Conservation (phyloP, 2,329 filamentous ascomycete genomes). For the Hypoxylon sp. region DNA sequence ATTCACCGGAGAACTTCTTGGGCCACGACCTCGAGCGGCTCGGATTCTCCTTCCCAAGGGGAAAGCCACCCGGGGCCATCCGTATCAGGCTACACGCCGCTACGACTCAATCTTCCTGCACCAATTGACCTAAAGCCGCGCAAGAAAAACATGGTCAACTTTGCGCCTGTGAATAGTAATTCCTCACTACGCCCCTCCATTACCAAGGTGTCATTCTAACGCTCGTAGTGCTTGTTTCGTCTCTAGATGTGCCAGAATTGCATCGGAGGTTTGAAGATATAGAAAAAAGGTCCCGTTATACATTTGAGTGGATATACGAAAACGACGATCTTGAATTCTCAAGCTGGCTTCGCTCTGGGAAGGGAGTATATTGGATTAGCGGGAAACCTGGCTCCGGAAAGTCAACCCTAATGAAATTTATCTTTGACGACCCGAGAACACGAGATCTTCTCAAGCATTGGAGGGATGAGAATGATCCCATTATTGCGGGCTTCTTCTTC, state of each 20-base stretch:
- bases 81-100: background rate
- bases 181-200: background rate
- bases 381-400: slow-evolving; percentile 7
- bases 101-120: background rate
- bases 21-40: background rate
- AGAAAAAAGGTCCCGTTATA: background rate
- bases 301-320: slow-evolving; percentile 14
- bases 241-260: background rate
- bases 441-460: slow-evolving; percentile 3
- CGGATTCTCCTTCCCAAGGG: background rate
- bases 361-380: slow-evolving; percentile 4
- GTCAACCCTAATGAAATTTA: slow-evolving; percentile 9
- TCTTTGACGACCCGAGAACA: background rate
- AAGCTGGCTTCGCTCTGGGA: slow-evolving; percentile 1
- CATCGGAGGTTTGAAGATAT: background rate
- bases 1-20: background rate
- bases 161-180: background rate
- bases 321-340: background rate
- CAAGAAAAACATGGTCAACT: background rate
- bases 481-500: slow-evolving; percentile 13
- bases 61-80: background rate
- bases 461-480: background rate
- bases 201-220: background rate
- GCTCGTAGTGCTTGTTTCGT: background rate
- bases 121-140: background rate